Evolutionary conservation across 2,329 filamentous ascomycete genomes (phyloP).

Genomic region (Bipolaris sorokiniana): DNA sequence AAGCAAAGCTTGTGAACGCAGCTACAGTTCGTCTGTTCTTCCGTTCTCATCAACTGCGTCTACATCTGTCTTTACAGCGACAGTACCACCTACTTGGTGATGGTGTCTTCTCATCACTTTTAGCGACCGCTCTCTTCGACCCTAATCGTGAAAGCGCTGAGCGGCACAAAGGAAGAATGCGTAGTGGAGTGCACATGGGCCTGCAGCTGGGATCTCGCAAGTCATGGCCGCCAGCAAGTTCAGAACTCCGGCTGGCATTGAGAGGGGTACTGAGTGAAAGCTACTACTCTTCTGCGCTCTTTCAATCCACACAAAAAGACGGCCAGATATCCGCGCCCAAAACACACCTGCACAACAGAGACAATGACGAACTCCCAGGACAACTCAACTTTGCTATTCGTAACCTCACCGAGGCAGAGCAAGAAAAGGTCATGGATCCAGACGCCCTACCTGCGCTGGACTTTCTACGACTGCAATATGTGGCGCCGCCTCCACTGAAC

Average conservation of each 20-base stretch:
- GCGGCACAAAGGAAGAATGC: conserved; percentile 70
- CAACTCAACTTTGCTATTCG: conserved; percentile 76
- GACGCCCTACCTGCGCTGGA: conserved; percentile 87
- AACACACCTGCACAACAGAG: conserved; percentile 21
- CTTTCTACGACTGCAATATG: conserved; percentile 87
- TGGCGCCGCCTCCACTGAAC: conserved; percentile 72
- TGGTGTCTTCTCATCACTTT: conserved; percentile 78
- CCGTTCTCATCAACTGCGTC: conserved; percentile 70
- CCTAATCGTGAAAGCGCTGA: conserved; percentile 81
- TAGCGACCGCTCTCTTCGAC: conserved; percentile 85
- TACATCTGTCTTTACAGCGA: conserved; percentile 76
- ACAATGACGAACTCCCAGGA: conserved; percentile 51
- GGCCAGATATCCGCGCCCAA: conserved; percentile 1
- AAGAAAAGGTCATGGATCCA: conserved; percentile 81
- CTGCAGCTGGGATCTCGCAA: conserved; percentile 80
- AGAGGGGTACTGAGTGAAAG: conserved; percentile 85
- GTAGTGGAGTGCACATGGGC: conserved; percentile 72
- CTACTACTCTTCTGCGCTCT: conserved; percentile 57
- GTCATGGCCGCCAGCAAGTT: conserved; percentile 92
- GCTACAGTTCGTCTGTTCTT: conserved; percentile 81
- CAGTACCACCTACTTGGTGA: conserved; percentile 86
- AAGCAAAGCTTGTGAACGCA: conserved; percentile 77
- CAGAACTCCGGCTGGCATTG: conserved; percentile 85
- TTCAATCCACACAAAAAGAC: conserved; percentile 27
- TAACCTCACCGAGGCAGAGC: conserved; percentile 72